Base-by-base conservation (phyloP, 225 moss, liverwort and hornwort species). In the Lunularia cruciata region DNA sequence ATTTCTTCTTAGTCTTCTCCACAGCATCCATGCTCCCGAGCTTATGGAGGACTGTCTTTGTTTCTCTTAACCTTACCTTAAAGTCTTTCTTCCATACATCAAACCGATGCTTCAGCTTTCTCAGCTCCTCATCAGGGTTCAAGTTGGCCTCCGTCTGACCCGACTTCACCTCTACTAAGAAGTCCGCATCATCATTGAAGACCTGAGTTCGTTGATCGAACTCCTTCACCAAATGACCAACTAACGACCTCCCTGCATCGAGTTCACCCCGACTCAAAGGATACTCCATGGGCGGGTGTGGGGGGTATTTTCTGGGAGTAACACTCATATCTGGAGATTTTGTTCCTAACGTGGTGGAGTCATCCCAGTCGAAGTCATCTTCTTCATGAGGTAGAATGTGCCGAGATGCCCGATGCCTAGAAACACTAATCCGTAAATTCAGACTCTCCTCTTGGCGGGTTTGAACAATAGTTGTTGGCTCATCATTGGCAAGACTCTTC, bases 61-160 rank as follows among this genome's bases (percentile, higher is more conserved):
- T 98, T 71, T 98, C 96, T 74, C 96, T 83, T 67, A 98, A 77
- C 76, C 96, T 84, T 67, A 83, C 76, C 81, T 98, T 98, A 55
- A 93, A 98, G 73, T 98, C 96, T 69, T 90, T 98, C 89, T 91
- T 98, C 96, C 96, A 98, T 8, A 88, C 69, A 73, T 98, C 96
- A 67, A 98, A 98, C 63, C 96, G 79, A 7, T 85, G 67, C 60
- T 92, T 86, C 54, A 98, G 75, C 73, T 98, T 93, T 73, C 93
- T 79, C 27, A 98, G 75, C 60, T 98, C 96, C 69, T 98, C 92
- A 55, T 98, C 96, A 0, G 96, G 96, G 69, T 93, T 93, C 74
- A 98, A 67, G 42, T 86, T 89, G 28, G 96, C 96, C 70, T 98
- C 96, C 8, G 93, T 90, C 66, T 89, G 75, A 22, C 96, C 96